Percentiles rank a stretch among this genome's conserved stretches.
Evolutionary conservation across 2,329 filamentous ascomycete species (phyloP).

Genomic region (Venturia carpophila): DNA sequence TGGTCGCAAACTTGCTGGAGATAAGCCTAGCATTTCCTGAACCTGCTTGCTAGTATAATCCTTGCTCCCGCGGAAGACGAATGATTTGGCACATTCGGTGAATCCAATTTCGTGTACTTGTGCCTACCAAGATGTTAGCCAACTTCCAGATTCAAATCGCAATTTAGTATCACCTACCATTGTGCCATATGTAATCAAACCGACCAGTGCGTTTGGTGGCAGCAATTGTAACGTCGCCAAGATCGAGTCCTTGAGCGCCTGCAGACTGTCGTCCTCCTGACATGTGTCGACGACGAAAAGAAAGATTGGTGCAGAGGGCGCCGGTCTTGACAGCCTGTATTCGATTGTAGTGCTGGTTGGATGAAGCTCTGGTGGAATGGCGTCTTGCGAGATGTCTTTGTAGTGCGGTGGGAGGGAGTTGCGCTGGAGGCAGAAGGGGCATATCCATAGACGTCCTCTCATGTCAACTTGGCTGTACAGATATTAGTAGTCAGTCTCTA

Average conservation of each 20-base stretch:
- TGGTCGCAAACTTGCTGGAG: conserved; percentile 64
- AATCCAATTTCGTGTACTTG: conserved; percentile 98
- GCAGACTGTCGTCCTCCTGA: conserved; percentile 78
- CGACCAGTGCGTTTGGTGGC: conserved; percentile 73
- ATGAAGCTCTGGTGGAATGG: conserved; percentile 76
- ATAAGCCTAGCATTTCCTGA: conserved; percentile 95
- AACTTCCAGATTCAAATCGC: conserved; percentile 33
- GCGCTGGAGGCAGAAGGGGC: conserved; percentile 76
- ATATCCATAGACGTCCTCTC: conserved; percentile 78
- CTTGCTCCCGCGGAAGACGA: conserved; percentile 96
- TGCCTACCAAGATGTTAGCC: conserved; percentile 30
- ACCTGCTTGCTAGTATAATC: conserved; percentile 98
- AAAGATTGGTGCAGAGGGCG: conserved; percentile 80
- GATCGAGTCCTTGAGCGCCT: conserved; percentile 75
- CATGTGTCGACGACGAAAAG: conserved; percentile 82
- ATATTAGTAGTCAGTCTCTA: conserved; percentile 23
- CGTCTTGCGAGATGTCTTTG: conserved; percentile 79
- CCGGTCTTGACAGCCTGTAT: conserved; percentile 71
- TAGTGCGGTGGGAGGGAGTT: conserved; percentile 79
- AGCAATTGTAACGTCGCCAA: conserved; percentile 78
- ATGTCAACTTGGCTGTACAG: conserved; percentile 66
- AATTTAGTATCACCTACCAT: conserved; percentile 49
- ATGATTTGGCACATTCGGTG: conserved; percentile 95
- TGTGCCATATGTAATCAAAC: conserved; percentile 80
- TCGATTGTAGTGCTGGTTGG: conserved; percentile 82